Evolutionary conservation across 2,329 filamentous ascomycete genomes (phyloP).

Genomic region (Aspergillus pseudoterreus): DNA sequence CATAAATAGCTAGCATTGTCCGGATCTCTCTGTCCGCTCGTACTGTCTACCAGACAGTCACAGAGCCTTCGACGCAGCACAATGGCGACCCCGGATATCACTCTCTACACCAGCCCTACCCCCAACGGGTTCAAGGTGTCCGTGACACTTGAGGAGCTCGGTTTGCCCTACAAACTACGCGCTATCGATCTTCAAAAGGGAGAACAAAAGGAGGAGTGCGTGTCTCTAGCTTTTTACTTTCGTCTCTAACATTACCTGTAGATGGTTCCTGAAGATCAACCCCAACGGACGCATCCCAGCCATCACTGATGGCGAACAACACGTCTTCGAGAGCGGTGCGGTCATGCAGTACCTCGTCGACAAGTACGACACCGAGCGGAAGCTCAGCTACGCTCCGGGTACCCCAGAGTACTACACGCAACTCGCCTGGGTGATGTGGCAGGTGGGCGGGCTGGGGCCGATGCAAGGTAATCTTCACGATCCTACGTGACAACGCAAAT

Average conservation of each 20-base stretch:
- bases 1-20: background rate
- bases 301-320: constrained; percentile 37
- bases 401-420: constrained; percentile 43
- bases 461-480: constrained; percentile 34
- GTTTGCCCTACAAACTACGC: constrained; percentile 29
- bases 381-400: constrained; percentile 43
- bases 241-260: background rate
- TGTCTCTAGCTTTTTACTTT: background rate
- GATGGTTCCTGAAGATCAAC: constrained; percentile 47
- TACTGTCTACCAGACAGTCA: background rate
- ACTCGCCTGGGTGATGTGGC: constrained; percentile 45
- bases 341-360: constrained; percentile 46
- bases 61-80: background rate
- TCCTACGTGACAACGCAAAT: background rate
- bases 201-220: constrained; percentile 39
- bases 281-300: constrained; percentile 50
- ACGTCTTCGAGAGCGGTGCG: constrained; percentile 45
- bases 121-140: constrained; percentile 36
- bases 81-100: constrained; percentile 15
- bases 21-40: background rate
- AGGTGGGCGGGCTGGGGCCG: constrained; percentile 39
- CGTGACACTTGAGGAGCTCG: constrained; percentile 37
- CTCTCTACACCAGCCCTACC: constrained; percentile 28
- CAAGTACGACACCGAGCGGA: constrained; percentile 42
- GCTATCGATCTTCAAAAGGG: constrained; percentile 44